These are phyloP conservation scores for Penicillium sp. DNA, from an alignment of 2,329 filamentous ascomycete genomes.

Conservation along the genomic window DNA sequence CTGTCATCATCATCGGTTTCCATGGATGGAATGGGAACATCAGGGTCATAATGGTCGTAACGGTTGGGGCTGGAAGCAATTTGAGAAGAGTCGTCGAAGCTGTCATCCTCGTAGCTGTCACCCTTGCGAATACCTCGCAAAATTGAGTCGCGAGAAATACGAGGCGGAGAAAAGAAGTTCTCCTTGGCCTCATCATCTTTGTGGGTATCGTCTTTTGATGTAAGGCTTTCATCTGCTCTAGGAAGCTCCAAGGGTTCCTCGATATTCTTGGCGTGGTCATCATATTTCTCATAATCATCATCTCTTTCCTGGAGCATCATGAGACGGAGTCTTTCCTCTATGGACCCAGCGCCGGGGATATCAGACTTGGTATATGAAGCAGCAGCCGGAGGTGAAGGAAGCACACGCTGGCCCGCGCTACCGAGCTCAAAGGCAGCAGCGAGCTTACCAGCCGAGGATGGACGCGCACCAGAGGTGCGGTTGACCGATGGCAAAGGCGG, in stretches of 20 bases:
- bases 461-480: conserved; percentile 36
- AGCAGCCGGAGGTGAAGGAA: conserved; percentile 63
- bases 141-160: conserved; percentile 89
- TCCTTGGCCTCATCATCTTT: conserved; percentile 42
- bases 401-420: conserved; percentile 55
- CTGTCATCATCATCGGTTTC: conserved; percentile 54
- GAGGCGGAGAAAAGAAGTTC: conserved; percentile 55
- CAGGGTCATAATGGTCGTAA: conserved; percentile 65
- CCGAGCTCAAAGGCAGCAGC: conserved; percentile 65
- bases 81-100: conserved; percentile 56
- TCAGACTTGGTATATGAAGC: conserved; percentile 65
- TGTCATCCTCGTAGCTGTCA: conserved; percentile 53
- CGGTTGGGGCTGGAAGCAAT: conserved; percentile 51
- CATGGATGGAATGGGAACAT: conserved; percentile 79
- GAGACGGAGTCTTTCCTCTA: conserved; percentile 75
- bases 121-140: conserved; percentile 69
- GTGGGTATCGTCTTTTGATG: not conserved
- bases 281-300: conserved; percentile 13
- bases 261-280: conserved; percentile 9
- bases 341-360: conserved; percentile 67
- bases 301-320: conserved; percentile 70
- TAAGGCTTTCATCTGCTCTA: not conserved
- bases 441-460: conserved; percentile 54
- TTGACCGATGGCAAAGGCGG: conserved; percentile 64
- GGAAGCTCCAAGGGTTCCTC: conserved; percentile 4